These are phyloP conservation scores for Rhododendron kiyosumense DNA, from an alignment of 148 eudicot genomes.

Conservation along the genomic window DNA sequence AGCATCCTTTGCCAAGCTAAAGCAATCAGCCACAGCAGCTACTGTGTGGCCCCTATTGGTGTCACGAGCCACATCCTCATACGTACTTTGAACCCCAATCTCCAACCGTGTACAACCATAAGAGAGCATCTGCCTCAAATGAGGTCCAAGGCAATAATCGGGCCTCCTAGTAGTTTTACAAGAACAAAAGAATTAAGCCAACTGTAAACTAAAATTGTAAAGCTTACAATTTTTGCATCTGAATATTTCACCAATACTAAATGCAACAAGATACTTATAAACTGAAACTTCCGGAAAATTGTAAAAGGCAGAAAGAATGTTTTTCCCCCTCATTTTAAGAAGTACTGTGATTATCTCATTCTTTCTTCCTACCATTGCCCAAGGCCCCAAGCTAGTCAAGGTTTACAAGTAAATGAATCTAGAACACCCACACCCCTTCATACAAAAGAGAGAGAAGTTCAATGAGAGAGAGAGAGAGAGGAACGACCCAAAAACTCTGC, in stretches of 20 bases:
- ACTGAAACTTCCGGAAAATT: background rate
- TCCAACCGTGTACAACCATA: conserved; percentile 97
- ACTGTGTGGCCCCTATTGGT: conserved; percentile 98
- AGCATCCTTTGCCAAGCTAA: conserved; percentile 97
- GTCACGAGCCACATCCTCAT: conserved; percentile 99
- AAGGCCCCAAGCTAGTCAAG: background rate
- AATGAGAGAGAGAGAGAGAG: background rate
- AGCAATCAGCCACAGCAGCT: conserved; percentile 99
- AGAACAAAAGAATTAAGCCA: background rate
- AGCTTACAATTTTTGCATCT: background rate
- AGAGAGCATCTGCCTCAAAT: conserved; percentile 90
- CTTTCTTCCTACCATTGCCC: background rate
- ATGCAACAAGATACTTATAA: background rate
- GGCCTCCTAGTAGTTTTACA: conserved; percentile 63
- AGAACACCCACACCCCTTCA: background rate
- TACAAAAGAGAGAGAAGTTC: background rate
- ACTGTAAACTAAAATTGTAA: background rate
- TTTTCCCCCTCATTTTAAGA: background rate
- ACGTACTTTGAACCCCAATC: conserved; percentile 98
- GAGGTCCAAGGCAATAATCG: conserved; percentile 98
- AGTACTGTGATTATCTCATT: no score
- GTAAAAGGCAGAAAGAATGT: background rate
- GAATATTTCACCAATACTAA: background rate
- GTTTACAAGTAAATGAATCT: background rate
- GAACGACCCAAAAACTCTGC: background rate